Base-by-base conservation (phyloP, 192 early-diverging fungal genomes). In the Rhizophagus sp. region DNA sequence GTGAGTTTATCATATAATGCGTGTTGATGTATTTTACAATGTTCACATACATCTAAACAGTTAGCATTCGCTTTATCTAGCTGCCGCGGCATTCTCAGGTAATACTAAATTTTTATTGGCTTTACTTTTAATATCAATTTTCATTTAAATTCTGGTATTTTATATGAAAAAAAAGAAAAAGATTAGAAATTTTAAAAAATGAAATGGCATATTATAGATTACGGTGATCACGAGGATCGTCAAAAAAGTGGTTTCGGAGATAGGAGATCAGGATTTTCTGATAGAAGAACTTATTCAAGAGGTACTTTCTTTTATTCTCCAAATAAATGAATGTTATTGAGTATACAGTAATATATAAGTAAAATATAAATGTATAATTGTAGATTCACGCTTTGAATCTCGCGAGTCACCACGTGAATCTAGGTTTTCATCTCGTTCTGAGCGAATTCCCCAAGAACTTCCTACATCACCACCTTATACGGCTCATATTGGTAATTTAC, bases 381-480 rank as follows among this genome's bases (percentile, higher is more conserved):
- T 39, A 70, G 41, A 67, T 70, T 70, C 44, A 30, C 71, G 47
- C 33, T 69, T 69, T 81, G 87, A 88, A 65, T 81, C 83, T 25
- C 84, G 88, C 50, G 85, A 82, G 75, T 82, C 81, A 41, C 81
- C 85, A 49, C 82, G 86, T 77, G 75, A 79, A 68, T 11, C 82
- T 84, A 81, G 85, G 36, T 75, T 80, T 84, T 30, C 57, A 27
- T 1, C 79, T 70, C 80, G 84, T 57, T 76, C 82, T 66, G 72
- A 83, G 67, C 41, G 86, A 69, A 7, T 88, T 86, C 75, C 89
- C 82, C 83, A 85, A 66, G 89, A 90, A 0, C 89, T 97, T 80
- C 97, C 97, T 33, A 94, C 93, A 44, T 80, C 88, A 41, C 94
- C 96, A 24, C 98, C 98, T 63, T 99, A 88, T 90, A 97, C 93